Conservation (phyloP, 2,329 filamentous ascomycete species). For the Malbranchea zuffiana region DNA sequence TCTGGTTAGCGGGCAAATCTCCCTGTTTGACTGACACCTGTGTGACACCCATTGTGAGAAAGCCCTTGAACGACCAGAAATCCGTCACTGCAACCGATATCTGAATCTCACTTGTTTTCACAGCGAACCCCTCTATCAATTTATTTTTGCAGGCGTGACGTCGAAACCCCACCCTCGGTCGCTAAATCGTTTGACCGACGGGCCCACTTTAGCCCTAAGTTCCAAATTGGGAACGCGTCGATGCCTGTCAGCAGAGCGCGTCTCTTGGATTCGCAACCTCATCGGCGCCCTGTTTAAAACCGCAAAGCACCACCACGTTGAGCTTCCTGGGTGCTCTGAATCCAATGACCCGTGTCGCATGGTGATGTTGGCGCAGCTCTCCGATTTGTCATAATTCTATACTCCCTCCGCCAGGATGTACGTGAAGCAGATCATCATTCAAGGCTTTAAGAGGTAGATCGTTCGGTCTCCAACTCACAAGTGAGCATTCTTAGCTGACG, state of each 20-base stretch:
- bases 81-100: no score
- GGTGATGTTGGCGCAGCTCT: neutral
- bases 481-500: neutral
- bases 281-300: neutral
- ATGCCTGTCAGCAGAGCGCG: constrained; percentile 1
- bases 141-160: constrained; percentile 7
- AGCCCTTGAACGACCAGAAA: no score
- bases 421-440: constrained; percentile 99
- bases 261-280: constrained; percentile 4
- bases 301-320: neutral
- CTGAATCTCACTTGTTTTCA: no score
- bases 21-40: neutral
- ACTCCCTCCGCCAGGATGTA: constrained; percentile 59
- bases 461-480: neutral
- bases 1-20: neutral
- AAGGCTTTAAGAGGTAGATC: constrained; percentile 92
- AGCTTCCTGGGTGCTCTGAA: neutral
- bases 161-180: constrained; percentile 7
- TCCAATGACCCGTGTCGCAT: constrained; percentile 1
- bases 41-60: constrained; percentile 1
- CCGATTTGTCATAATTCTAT: neutral
- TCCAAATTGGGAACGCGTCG: constrained; percentile 14
- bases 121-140: no score
- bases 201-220: constrained; percentile 11
- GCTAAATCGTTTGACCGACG: constrained; percentile 12